Percentiles rank a stretch among this genome's conserved stretches.
Evolutionary conservation across 2,329 filamentous ascomycete genomes (phyloP).

Genomic region (Harringtonia lauricola): DNA sequence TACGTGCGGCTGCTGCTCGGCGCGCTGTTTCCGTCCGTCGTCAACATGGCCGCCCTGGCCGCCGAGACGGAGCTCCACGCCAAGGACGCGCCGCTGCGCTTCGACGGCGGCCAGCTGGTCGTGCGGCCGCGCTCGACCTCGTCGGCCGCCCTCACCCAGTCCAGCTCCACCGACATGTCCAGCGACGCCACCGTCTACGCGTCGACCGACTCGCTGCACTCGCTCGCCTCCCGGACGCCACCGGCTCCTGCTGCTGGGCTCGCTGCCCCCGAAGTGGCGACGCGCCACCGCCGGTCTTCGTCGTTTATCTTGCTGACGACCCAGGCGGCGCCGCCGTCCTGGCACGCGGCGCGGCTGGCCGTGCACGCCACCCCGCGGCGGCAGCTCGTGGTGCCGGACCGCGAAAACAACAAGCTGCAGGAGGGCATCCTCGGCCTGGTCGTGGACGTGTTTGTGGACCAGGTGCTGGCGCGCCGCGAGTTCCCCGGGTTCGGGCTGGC

Average conservation of each 20-base stretch:
- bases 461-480: constrained; percentile 77
- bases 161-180: too few species aligned
- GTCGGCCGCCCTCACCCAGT: too few species aligned
- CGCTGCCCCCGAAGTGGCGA: constrained; percentile 18
- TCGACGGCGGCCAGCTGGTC: constrained; percentile 76
- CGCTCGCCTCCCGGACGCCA: too few species aligned
- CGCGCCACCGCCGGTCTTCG: constrained; percentile 66
- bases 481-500: constrained; percentile 82
- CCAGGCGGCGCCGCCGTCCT: constrained; percentile 45
- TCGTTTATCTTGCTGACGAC: constrained; percentile 84
- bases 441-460: constrained; percentile 71
- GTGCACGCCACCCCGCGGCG: constrained; percentile 50
- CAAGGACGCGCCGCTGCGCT: constrained; percentile 67
- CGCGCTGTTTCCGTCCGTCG: constrained; percentile 77
- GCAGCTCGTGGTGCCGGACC: constrained; percentile 26
- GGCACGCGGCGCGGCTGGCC: constrained; percentile 51
- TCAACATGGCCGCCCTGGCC: constrained; percentile 72
- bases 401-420: constrained; percentile 34
- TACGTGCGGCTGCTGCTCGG: constrained; percentile 72
- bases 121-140: constrained; percentile 61
- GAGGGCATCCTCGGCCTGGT: constrained; percentile 70
- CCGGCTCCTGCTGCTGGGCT: too few species aligned
- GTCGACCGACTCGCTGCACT: constrained; percentile 32
- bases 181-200: constrained; percentile 39
- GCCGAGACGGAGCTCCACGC: constrained; percentile 83